Conservation (phyloP, 1,284 basidiomycete genomes). For the Blastosporella zonata region DNA sequence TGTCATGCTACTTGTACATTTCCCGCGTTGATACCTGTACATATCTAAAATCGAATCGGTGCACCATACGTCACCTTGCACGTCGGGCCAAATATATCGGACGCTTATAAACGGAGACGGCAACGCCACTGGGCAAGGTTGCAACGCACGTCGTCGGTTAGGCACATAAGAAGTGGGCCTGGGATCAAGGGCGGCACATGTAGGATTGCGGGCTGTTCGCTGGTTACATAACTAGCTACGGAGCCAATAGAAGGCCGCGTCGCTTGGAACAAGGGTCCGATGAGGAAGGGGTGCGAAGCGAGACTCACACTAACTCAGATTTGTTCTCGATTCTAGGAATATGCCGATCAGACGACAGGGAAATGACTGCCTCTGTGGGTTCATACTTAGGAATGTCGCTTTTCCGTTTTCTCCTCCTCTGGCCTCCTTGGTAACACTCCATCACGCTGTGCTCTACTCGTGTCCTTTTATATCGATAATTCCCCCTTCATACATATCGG, state of each 20-base stretch:
- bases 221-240: constrained; percentile 29
- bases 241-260: constrained; percentile 32
- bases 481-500: constrained; percentile 32
- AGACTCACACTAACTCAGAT: constrained; percentile 14
- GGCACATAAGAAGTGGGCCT: constrained; percentile 23
- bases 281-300: constrained; percentile 31
- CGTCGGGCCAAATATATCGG: constrained; percentile 18
- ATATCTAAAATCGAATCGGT: neutral
- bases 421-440: constrained; percentile 42
- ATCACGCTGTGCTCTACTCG: constrained; percentile 32
- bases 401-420: constrained; percentile 23
- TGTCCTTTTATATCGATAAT: constrained; percentile 30
- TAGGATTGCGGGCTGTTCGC: constrained; percentile 27
- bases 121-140: constrained; percentile 18
- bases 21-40: no score
- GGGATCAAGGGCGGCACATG: constrained; percentile 23
- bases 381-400: constrained; percentile 27
- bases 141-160: constrained; percentile 20
- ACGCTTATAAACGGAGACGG: constrained; percentile 21
- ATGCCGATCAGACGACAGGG: constrained; percentile 33
- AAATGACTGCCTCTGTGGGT: constrained; percentile 18
- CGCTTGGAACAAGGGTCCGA: constrained; percentile 37
- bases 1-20: no score
- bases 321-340: constrained; percentile 29
- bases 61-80: constrained; percentile 13